Percentiles rank a stretch among this genome's conserved stretches.
phyloP scores from a whole-genome alignment of 2,329 filamentous ascomycete species.

The Gremmenia infestans region DNA sequence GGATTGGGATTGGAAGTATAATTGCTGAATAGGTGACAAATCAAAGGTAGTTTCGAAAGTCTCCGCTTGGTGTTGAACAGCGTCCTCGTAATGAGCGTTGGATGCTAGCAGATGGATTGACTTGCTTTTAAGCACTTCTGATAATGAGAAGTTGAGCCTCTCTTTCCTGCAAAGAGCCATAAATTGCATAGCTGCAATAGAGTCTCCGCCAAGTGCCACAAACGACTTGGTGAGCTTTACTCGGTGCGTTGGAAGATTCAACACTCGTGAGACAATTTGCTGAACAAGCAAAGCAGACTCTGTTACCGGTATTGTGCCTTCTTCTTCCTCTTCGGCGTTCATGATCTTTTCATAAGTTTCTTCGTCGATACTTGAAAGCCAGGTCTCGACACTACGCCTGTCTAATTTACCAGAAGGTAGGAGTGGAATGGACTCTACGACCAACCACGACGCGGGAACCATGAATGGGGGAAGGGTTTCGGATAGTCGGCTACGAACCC shows the following conservation, averaged over 20 bases:
- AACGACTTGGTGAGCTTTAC: conserved; percentile 9
- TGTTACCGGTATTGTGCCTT: neutral
- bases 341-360: neutral
- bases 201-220: conserved; percentile 13
- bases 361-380: conserved; percentile 24
- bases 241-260: conserved; percentile 3
- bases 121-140: conserved; percentile 6
- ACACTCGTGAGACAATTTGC: conserved; percentile 2
- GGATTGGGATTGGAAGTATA: conserved; percentile 18
- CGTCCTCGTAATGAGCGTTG: neutral
- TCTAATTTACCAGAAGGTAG: conserved; percentile 33
- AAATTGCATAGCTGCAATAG: conserved; percentile 18
- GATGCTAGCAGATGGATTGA: conserved; percentile 4
- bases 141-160: conserved; percentile 7
- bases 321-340: neutral
- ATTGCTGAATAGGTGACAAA: conserved; percentile 23
- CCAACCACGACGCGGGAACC: conserved; percentile 32
- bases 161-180: conserved; percentile 7
- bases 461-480: conserved; percentile 33
- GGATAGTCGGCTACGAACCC: conserved; percentile 20
- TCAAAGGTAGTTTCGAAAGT: conserved; percentile 6
- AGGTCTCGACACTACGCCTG: conserved; percentile 29
- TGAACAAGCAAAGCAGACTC: neutral
- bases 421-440: conserved; percentile 29
- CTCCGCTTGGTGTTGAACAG: conserved; percentile 3